Evolutionary conservation across 305 asterid genomes (phyloP), one percentile per base, ranked within the genome.

Genomic region (Euphrasia arctica): DNA sequence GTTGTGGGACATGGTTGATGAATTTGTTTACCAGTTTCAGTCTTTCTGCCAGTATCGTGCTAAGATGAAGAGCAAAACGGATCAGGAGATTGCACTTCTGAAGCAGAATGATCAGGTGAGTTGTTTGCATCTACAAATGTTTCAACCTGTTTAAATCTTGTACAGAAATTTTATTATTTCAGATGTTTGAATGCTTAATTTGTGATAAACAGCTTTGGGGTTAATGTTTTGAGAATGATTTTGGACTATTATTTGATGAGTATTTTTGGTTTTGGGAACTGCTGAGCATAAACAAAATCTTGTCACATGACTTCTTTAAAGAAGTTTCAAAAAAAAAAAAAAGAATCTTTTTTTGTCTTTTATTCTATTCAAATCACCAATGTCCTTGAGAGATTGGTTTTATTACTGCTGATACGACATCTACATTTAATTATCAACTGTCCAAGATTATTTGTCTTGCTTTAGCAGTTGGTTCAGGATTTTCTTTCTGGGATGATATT

Each of bases 1-100:
- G 99, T 62, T 90, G 81, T 93, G 99, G 99, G 99, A 93, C 68
- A 93, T 93, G 97, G 97, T 90, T 28, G 99, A 93, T 71, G 99
- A 90, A 70, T 93, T 93, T 63, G 99, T 90, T 0, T 90, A 93
- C 80, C 99, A 93, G 71, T 93, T 90, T 64, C 99, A 93, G 79
- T 87, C 96, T 12, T 93, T 93, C 80, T 90, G 97, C 64, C 99
- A 93, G 72, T 93, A 90, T 72, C 96, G 97, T 58, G 99, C 99
- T 32, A 93, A 90, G 81, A 88, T 93, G 96, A 84, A 84, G 85
- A 83, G 32, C 88, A 90, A 88, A 79, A 88, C 95, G 2, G 97
- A 88, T 48, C 94, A 90, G 75, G 99, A 93, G 73, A 83, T 93
- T 78, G 81, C 89, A 9, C 87, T 83, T 60, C 79, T 93, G 62